A percentile compares a stretch with the other conserved stretches of the same genome.
Conservation (phyloP, 2,329 filamentous ascomycete genomes). For the Chalara sp. region DNA sequence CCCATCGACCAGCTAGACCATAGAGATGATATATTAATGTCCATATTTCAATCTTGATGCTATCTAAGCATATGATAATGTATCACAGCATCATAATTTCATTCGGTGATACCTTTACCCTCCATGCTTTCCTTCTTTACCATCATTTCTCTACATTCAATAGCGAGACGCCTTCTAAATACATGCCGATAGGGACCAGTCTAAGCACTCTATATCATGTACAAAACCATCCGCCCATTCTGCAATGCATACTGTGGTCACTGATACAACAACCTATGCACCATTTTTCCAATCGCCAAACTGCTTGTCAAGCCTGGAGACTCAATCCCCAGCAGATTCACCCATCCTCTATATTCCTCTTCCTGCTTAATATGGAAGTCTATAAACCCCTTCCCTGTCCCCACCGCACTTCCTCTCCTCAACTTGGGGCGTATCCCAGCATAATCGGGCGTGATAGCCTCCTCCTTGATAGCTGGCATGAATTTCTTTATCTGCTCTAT, state of each 20-base stretch:
- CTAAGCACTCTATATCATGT: too few relatives aligned
- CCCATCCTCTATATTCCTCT: conserved; percentile 71
- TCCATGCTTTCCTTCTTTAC: too few relatives aligned
- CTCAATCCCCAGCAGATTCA: conserved; percentile 89
- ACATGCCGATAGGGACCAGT: too few relatives aligned
- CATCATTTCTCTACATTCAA: too few relatives aligned
- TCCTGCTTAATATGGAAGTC: conserved; percentile 81
- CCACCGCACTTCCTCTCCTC: conserved; percentile 50
- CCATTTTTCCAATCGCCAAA: conserved; percentile 78
- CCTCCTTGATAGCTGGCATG: conserved; percentile 64
- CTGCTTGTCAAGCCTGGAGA: conserved; percentile 85
- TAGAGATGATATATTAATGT: too few relatives aligned
- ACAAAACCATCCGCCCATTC: too few relatives aligned
- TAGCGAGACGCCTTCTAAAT: too few relatives aligned
- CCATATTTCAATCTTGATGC: too few relatives aligned
- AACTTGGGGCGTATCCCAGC: conserved; percentile 89
- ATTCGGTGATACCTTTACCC: too few relatives aligned
- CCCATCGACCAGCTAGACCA: too few relatives aligned
- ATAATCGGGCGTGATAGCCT: conserved; percentile 71
- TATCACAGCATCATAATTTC: too few relatives aligned
- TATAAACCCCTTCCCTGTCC: conserved; percentile 60
- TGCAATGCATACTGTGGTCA: not conserved
- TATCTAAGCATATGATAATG: too few relatives aligned
- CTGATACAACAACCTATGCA: conserved; percentile 35
- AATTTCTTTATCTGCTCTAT: conserved; percentile 71